These are phyloP conservation scores for Arthrobotrys sphaeroides DNA, from an alignment of 2,329 filamentous ascomycete species.

Conservation along the genomic window DNA sequence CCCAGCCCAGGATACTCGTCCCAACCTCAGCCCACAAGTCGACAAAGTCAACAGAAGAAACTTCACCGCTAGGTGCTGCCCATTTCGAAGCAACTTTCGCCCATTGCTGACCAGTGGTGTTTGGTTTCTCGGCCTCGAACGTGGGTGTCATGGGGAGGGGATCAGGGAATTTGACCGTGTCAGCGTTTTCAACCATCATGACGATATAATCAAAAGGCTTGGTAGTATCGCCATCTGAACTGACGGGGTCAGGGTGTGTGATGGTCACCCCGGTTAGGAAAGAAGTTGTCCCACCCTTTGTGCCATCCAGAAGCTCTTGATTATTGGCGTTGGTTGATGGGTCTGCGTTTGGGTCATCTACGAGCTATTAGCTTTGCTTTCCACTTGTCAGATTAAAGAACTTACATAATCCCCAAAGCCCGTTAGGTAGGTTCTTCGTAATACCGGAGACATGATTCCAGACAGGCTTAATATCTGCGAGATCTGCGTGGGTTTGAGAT, in stretches of 20 bases:
- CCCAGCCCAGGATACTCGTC: not conserved
- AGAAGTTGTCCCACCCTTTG: too few relatives aligned
- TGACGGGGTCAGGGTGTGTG: not conserved
- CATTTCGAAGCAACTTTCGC: not conserved
- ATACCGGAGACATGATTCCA: too few relatives aligned
- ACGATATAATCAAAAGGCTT: not conserved
- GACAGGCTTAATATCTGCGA: too few relatives aligned
- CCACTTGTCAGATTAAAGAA: not conserved
- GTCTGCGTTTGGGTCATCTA: conserved; percentile 4
- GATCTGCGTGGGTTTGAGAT: too few relatives aligned
- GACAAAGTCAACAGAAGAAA: conserved; percentile 6
- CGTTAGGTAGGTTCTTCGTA: too few relatives aligned
- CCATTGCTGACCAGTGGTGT: conserved; percentile 2
- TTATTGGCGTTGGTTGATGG: not conserved
- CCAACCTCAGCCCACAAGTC: not conserved
- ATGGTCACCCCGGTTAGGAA: not conserved
- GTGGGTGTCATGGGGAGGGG: not conserved
- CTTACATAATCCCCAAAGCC: too few relatives aligned
- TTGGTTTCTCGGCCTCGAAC: not conserved
- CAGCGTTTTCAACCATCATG: not conserved
- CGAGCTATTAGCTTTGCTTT: not conserved
- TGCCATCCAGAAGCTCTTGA: not conserved
- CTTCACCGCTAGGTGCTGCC: not conserved
- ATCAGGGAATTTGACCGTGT: not conserved
- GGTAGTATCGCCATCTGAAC: not conserved